These are phyloP conservation scores for Fusarium sp. DNA, from an alignment of 2,329 filamentous ascomycete genomes.

Conservation along the genomic window DNA sequence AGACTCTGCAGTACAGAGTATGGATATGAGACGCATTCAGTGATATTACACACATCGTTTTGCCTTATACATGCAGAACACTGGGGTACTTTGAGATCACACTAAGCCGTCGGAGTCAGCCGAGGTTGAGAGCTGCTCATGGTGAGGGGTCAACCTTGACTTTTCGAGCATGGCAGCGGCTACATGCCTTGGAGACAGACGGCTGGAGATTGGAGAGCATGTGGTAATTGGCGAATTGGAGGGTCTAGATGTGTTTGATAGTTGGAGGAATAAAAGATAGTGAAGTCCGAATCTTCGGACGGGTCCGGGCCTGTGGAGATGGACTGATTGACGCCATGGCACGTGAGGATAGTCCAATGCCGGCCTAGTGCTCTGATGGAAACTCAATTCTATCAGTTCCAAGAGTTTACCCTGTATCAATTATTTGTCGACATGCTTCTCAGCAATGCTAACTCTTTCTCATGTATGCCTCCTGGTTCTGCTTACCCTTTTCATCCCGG, in stretches of 20 bases:
- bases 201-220: not conserved
- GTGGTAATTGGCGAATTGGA: not conserved
- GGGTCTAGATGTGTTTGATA: not conserved
- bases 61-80: conserved; percentile 25
- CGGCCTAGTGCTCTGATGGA: not conserved
- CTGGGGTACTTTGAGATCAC: conserved; percentile 21
- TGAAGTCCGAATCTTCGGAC: not conserved
- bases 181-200: not conserved
- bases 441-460: not conserved
- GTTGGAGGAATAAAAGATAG: not conserved
- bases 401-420: not conserved
- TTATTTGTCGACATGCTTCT: not conserved
- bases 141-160: not conserved
- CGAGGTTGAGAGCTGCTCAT: not conserved
- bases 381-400: not conserved
- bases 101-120: conserved; percentile 9
- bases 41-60: conserved; percentile 26
- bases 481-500: not conserved
- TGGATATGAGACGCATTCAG: conserved; percentile 24
- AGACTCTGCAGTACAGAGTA: not conserved
- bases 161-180: not conserved
- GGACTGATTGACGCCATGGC: not conserved
- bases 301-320: not conserved
- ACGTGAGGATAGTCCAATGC: not conserved
- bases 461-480: not conserved